Base-by-base conservation (phyloP, 2,329 filamentous ascomycete species). In the Pleoardoris graminearum region DNA sequence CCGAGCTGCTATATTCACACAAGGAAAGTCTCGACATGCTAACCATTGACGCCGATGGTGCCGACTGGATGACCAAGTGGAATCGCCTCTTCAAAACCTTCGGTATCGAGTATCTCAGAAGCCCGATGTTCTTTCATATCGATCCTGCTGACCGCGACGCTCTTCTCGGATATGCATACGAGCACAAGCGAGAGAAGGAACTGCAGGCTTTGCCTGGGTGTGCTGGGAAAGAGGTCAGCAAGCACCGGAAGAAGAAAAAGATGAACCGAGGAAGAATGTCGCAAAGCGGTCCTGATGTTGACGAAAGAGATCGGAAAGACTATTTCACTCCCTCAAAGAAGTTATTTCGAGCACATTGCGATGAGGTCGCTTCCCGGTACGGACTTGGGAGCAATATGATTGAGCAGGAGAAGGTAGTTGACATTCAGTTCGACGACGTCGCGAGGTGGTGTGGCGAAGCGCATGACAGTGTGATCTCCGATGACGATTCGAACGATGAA, bases 111-210 rank as follows among this genome's bases (percentile, higher is more conserved):
- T 84, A 91, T 62, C 75, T 94, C 33, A 80, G 89, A 14, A 91
- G 88, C 59, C 89, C 88, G 0, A 89, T 93, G 86, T 88, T 92
- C 64, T 93, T 91, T 76, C 89, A 94, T 65, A 79, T 90, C 12
- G 89, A 93, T 64, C 89, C 89, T 0, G 78, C 82, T 1, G 89
- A 93, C 69, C 79, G 88, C 1, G 89, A 93, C 73, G 86, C 86
- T 0, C 74, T 93, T 61, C 74, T 92, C 19, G 86, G 85, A 1
- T 89, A 86, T 71, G 81, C 87, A 0, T 85, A 88, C 61, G 79
- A 82, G 51, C 76, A 81, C 16, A 80, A 80, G 0, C 75, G 85
- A n/a, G 80, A 85, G 52, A 71, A 74, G 5, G 88, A 93, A 62
- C 72, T 91, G 7, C 77, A 82, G 41, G 87, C 92, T 72, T 86